Evolutionary conservation across 129 eudicot genomes (phyloP), one percentile per base, ranked within the genome.

Genomic region (Arctium minus): DNA sequence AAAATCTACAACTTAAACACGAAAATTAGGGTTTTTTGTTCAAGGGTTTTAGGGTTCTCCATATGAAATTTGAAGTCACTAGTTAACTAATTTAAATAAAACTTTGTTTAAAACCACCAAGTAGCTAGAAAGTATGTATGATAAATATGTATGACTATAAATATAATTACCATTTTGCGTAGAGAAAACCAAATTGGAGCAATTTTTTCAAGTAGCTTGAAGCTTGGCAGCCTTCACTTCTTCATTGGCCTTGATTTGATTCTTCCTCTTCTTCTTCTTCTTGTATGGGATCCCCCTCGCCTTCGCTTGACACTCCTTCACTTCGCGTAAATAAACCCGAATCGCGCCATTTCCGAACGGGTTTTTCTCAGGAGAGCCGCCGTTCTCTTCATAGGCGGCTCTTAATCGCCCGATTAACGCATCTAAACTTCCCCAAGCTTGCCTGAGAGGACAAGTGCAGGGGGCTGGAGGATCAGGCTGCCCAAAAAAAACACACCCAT

Each of bases 401-500:
- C 97, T 86, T 8, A 93, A 86, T 42, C 97, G 87, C 64, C 97
- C 97, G n/a, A 93, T 91, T 69, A 93, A 76, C 15, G 97, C 94
- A 27, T 93, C 97, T 2, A 93, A 92, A 80, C 97, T 93, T 27
- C 97, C 96, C 97, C 97, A 93, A n/a, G 97, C 97, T 72, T 93
- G 97, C 78, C 91, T 85, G 6, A 93, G 88, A 44, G 97, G 97
- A 80, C 97, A 93, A 73, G 96, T 74, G 67, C 97, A 93, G n/a
- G 97, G 97, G 29, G 91, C 94, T 4, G 97, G 97, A 11, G 97
- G 97, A 71, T 93, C 97, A 31, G 97, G 97, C 40, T 93, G 97
- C 69, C 97, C 97, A 85, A 86, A 93, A 69, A 93, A 93, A 38
- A 88, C 88, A 75, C 97, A 93, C 5, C 96, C 96, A 4, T 79